These are phyloP conservation scores for Epichloe gansuensis DNA, from an alignment of 2,329 filamentous ascomycete genomes.

Conservation along the genomic window DNA sequence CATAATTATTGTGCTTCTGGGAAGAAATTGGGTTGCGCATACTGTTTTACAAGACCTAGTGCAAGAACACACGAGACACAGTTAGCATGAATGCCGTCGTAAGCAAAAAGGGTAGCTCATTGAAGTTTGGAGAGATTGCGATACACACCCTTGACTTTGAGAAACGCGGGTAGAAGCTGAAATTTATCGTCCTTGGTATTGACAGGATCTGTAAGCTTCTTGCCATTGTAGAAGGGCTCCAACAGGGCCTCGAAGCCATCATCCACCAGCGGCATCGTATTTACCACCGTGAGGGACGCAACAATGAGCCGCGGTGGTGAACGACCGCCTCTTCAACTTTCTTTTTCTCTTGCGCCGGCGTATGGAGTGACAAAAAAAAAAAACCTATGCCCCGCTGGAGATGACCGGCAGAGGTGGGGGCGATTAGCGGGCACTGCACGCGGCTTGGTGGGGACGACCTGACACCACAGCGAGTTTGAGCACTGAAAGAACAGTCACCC, in stretches of 20 bases:
- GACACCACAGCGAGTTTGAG: neutral
- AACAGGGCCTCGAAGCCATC: slow-evolving; percentile 55
- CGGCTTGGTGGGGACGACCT: neutral
- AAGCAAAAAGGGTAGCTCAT: neutral
- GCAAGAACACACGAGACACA: neutral
- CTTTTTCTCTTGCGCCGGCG: neutral
- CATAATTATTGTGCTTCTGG: neutral
- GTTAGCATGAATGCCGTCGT: neutral
- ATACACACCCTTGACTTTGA: slow-evolving; percentile 73
- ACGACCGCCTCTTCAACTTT: neutral
- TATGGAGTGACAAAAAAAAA: neutral
- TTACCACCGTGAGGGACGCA: neutral
- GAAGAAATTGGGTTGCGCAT: slow-evolving; percentile 15
- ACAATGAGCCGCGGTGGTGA: neutral
- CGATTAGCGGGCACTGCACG: neutral
- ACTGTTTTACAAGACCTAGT: slow-evolving; percentile 73
- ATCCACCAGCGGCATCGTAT: slow-evolving; percentile 41
- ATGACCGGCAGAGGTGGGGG: neutral
- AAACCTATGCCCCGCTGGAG: slow-evolving; percentile 1
- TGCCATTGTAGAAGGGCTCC: slow-evolving; percentile 57
- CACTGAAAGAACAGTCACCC: no score
- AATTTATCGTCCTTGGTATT: slow-evolving; percentile 75
- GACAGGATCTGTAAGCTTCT: slow-evolving; percentile 53
- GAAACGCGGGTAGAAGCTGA: slow-evolving; percentile 91
- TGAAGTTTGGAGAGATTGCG: slow-evolving; percentile 11